A percentile compares a stretch with the other conserved stretches of the same genome.
phyloP scores from a whole-genome alignment of 1,284 basidiomycete species.

The Apiotrichum sp. region DNA sequence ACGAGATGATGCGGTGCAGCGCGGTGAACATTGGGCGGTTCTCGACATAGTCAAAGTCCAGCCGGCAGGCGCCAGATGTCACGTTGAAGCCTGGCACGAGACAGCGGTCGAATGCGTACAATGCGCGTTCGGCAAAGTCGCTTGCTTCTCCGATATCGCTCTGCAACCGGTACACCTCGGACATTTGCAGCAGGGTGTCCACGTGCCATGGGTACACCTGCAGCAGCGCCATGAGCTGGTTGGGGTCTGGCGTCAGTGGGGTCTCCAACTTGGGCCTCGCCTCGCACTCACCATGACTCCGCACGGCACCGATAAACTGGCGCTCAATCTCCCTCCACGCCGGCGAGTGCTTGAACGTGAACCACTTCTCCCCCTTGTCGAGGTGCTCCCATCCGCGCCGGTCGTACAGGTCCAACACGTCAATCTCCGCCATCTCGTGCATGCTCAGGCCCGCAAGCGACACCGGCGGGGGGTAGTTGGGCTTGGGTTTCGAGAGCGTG shows the following conservation, averaged over 20 bases:
- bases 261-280: too few relatives aligned
- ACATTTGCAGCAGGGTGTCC: constrained; percentile 81
- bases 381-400: constrained; percentile 49
- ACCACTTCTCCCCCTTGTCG: constrained; percentile 63
- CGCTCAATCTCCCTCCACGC: constrained; percentile 72
- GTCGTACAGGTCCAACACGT: constrained; percentile 51
- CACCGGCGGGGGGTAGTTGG: constrained; percentile 47
- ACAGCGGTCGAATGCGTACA: constrained; percentile 82
- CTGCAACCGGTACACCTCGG: constrained; percentile 67
- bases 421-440: constrained; percentile 55
- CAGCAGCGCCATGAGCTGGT: constrained; percentile 49
- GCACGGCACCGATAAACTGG: constrained; percentile 70
- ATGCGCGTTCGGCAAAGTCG: constrained; percentile 74
- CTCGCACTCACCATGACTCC: constrained; percentile 61
- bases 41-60: constrained; percentile 66
- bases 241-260: constrained; percentile 42
- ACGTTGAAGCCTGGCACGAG: constrained; percentile 79
- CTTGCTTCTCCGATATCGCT: constrained; percentile 79
- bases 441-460: constrained; percentile 58
- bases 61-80: constrained; percentile 65
- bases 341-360: constrained; percentile 77
- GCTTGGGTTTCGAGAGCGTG: constrained; percentile 42
- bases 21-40: constrained; percentile 51
- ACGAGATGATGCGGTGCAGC: constrained; percentile 69
- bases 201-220: constrained; percentile 66